These are phyloP conservation scores for Quercus variabilis DNA, from an alignment of 306 rosid species.

Conservation along the genomic window DNA sequence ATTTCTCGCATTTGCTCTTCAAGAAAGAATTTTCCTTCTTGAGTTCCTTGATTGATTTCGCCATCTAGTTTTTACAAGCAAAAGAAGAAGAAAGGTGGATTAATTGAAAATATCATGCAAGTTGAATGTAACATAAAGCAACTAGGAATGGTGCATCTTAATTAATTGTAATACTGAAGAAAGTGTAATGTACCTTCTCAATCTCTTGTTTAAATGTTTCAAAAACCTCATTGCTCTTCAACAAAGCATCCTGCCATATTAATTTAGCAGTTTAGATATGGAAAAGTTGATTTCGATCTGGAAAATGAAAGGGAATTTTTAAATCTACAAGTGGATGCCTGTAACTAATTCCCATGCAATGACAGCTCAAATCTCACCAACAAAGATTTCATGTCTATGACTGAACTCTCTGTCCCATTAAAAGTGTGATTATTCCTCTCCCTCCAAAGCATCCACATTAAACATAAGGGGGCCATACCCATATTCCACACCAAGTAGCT, in stretches of 20 bases:
- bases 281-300: conserved; percentile 1
- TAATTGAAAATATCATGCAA: conserved; percentile 17
- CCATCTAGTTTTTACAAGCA: conserved; percentile 57
- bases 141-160: conserved; percentile 13
- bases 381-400: no score
- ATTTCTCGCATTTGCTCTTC: conserved; percentile 86
- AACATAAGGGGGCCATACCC: no score
- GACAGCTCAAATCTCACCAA: no score
- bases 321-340: no score
- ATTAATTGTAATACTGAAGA: conserved; percentile 15
- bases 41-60: conserved; percentile 91
- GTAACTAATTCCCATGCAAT: no score
- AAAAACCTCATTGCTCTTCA: conserved; percentile 86
- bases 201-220: conserved; percentile 91
- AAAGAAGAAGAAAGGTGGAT: conserved; percentile 12
- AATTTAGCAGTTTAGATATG: neutral
- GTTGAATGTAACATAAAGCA: neutral
- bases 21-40: conserved; percentile 87
- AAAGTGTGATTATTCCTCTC: no score
- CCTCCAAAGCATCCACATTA: no score
- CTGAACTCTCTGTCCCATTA: no score
- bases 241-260: conserved; percentile 72
- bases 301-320: no score
- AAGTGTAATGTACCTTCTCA: conserved; percentile 61
- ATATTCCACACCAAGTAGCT: no score